Percentiles rank a stretch among this genome's conserved stretches.
These are phyloP conservation scores for Polytrichum formosum DNA, from an alignment of 225 moss, liverwort and hornwort genomes.

Conservation along the genomic window DNA sequence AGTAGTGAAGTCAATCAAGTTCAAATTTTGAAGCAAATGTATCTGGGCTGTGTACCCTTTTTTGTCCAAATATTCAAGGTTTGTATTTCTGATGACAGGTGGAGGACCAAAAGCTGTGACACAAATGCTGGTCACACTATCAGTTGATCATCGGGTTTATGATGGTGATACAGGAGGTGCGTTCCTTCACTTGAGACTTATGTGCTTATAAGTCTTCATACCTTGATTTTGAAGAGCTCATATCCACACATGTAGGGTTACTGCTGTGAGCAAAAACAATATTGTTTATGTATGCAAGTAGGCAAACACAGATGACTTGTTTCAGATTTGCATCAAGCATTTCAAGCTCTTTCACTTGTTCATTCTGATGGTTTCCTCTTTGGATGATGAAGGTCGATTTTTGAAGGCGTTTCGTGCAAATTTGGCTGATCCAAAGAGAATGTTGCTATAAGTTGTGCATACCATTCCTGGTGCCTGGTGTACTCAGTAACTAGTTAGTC, in stretches of 20 bases:
- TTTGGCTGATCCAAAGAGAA: conserved; percentile 69
- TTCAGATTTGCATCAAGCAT: too few species aligned
- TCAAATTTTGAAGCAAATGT: background rate
- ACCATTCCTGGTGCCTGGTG: too few species aligned
- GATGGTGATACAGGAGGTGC: conserved; percentile 82
- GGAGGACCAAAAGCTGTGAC: conserved; percentile 66
- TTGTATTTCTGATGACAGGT: conserved; percentile 23
- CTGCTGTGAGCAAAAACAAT: background rate
- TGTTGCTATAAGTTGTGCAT: conserved; percentile 53
- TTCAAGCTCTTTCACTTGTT: background rate
- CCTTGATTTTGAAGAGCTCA: background rate
- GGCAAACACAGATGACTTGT: too few species aligned
- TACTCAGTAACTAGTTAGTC: too few species aligned
- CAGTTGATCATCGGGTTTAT: conserved; percentile 82
- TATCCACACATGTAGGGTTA: background rate
- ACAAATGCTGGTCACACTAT: conserved; percentile 82
- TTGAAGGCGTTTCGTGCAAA: conserved; percentile 71
- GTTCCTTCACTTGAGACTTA: too few species aligned
- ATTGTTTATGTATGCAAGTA: too few species aligned
- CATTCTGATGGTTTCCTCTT: background rate
- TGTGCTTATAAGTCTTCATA: background rate
- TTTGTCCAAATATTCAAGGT: conserved; percentile 8
- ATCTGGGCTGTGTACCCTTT: background rate
- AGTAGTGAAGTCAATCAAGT: background rate
- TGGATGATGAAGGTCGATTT: conserved; percentile 67